Percentiles rank a stretch among this genome's conserved stretches.
phyloP scores from a whole-genome alignment of 2,329 filamentous ascomycete species.

The Pseudogymnoascus sp. region DNA sequence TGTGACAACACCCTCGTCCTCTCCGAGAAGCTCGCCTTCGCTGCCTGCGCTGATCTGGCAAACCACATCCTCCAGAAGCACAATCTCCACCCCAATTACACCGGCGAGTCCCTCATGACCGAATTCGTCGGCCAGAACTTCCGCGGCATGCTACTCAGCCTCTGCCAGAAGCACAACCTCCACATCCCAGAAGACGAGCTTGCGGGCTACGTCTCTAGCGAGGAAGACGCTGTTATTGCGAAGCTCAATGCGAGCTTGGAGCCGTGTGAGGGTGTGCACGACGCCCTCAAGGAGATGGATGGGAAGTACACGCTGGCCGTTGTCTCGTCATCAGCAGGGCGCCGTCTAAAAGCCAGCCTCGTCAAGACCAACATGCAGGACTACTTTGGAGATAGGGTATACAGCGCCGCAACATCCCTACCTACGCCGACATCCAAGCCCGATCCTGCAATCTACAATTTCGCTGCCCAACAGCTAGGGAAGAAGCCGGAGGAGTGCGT shows the following conservation, averaged over 20 bases:
- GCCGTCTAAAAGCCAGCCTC: constrained; percentile 70
- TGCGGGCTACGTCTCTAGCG: constrained; percentile 65
- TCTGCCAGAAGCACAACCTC: constrained; percentile 73
- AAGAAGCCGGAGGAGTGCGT: constrained; percentile 66
- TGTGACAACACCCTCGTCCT: constrained; percentile 90
- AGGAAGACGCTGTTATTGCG: constrained; percentile 77
- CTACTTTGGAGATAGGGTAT: constrained; percentile 76
- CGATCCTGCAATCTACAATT: constrained; percentile 80
- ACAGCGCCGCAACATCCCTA: constrained; percentile 75
- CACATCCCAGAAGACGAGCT: constrained; percentile 61
- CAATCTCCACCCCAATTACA: constrained; percentile 63
- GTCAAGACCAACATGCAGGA: constrained; percentile 72
- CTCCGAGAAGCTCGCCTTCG: constrained; percentile 85
- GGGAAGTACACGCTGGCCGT: constrained; percentile 70
- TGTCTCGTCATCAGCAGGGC: constrained; percentile 73
- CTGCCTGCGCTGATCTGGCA: constrained; percentile 82
- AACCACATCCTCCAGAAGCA: constrained; percentile 74
- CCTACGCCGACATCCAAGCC: constrained; percentile 80
- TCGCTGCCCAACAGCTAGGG: constrained; percentile 67
- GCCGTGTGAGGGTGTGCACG: constrained; percentile 63
- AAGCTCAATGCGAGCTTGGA: constrained; percentile 64
- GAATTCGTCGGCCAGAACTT: constrained; percentile 95
- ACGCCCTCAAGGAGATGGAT: constrained; percentile 59
- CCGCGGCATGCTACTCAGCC: constrained; percentile 76
- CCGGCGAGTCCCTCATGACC: constrained; percentile 67